phyloP scores from a whole-genome alignment of 495 filamentous ascomycete species.

The Aeminium ludgeri region DNA sequence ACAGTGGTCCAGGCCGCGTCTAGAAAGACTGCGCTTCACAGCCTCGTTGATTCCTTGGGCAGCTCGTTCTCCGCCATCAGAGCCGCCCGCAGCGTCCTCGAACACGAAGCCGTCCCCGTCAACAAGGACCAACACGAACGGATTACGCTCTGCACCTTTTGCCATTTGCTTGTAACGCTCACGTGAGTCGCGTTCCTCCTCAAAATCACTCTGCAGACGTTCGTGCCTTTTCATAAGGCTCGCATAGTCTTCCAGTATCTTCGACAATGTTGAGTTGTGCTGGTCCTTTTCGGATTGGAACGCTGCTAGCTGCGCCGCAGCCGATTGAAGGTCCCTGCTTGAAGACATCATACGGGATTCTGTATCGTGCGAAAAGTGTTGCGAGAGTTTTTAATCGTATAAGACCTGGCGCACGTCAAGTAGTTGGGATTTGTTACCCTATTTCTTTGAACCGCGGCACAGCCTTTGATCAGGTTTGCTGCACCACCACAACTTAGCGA shows the following conservation, averaged over 20 bases:
- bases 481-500: too few relatives aligned
- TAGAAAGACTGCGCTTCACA: slow-evolving; percentile 30
- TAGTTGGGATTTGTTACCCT: too few relatives aligned
- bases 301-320: slow-evolving; percentile 8
- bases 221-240: slow-evolving; percentile 34
- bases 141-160: slow-evolving; percentile 37
- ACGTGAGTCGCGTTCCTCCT: slow-evolving; percentile 37
- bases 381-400: too few relatives aligned
- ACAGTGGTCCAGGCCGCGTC: slow-evolving; percentile 29
- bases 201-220: slow-evolving; percentile 38
- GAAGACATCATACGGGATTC: slow-evolving; percentile 4
- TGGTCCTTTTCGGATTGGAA: slow-evolving; percentile 2
- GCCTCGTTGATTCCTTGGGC: slow-evolving; percentile 37
- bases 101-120: slow-evolving; percentile 50
- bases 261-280: slow-evolving; percentile 5
- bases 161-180: slow-evolving; percentile 38
- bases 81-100: slow-evolving; percentile 36
- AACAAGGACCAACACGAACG: slow-evolving; percentile 42
- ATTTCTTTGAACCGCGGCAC: too few relatives aligned
- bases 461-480: too few relatives aligned
- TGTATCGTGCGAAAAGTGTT: neutral
- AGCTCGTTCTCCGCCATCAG: slow-evolving; percentile 40
- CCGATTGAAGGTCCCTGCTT: slow-evolving; percentile 7
- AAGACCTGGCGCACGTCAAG: too few relatives aligned
- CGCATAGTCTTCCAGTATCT: slow-evolving; percentile 15